phyloP scores from a whole-genome alignment of 345 rosid species.

The Ceriops decandra region DNA sequence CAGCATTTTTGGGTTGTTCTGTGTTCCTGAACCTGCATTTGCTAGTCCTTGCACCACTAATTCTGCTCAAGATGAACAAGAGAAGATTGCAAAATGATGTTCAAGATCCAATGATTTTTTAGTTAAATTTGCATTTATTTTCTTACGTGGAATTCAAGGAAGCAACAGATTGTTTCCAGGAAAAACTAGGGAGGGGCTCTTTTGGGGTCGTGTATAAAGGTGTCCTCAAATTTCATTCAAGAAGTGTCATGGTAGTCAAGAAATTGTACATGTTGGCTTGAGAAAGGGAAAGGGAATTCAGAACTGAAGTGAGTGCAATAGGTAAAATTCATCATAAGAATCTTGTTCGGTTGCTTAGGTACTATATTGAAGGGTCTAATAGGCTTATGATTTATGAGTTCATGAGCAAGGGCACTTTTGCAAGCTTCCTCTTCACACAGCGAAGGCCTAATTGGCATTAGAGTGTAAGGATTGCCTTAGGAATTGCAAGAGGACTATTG shows the following conservation, averaged over 20 bases:
- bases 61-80: not conserved
- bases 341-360: slow-evolving; percentile 15
- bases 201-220: slow-evolving; percentile 36
- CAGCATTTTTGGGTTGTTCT: not conserved
- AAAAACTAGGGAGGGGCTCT: slow-evolving; percentile 35
- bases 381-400: slow-evolving; percentile 14
- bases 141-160: slow-evolving; percentile 19
- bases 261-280: slow-evolving; percentile 23
- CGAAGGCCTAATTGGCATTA: slow-evolving; percentile 11
- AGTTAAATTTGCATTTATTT: slow-evolving; percentile 19
- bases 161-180: slow-evolving; percentile 27
- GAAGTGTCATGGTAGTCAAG: slow-evolving; percentile 21
- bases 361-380: slow-evolving; percentile 10
- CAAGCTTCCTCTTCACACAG: not conserved
- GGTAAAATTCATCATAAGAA: slow-evolving; percentile 21
- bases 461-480: slow-evolving; percentile 10
- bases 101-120: not conserved
- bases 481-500: slow-evolving; percentile 15
- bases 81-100: not conserved
- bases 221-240: slow-evolving; percentile 7
- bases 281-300: slow-evolving; percentile 27
- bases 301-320: slow-evolving; percentile 27
- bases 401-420: slow-evolving; percentile 12
- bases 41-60: slow-evolving; percentile 7
- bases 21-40: slow-evolving; percentile 6